Conservation (phyloP, 1,284 basidiomycete genomes). For the Crucibulum parvulum region DNA sequence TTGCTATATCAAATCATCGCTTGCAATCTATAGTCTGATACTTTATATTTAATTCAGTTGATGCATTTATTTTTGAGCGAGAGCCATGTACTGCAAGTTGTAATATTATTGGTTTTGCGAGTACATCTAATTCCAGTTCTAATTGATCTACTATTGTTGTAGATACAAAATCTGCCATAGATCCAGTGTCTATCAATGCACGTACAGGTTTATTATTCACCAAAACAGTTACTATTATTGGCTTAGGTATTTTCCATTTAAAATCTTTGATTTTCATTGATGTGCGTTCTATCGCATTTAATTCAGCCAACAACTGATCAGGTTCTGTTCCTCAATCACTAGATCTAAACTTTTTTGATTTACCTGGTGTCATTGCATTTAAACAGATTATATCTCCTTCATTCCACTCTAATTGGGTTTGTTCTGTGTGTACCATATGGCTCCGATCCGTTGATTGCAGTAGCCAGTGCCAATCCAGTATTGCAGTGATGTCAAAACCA, state of each 20-base stretch:
- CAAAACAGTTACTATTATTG: neutral
- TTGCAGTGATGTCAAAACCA: neutral
- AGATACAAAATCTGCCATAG: conserved; percentile 46
- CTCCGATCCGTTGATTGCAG: neutral
- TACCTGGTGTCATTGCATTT: neutral
- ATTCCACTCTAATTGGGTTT: neutral
- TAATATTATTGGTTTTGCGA: conserved; percentile 27
- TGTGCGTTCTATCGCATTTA: neutral
- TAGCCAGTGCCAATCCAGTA: neutral
- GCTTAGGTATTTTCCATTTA: neutral
- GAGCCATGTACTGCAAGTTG: neutral
- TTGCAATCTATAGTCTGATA: neutral
- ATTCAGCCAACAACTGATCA: neutral
- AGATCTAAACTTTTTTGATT: neutral
- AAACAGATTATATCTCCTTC: neutral
- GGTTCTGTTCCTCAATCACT: neutral
- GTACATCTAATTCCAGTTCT: conserved; percentile 9
- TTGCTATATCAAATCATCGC: neutral
- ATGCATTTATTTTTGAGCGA: neutral
- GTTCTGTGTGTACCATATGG: neutral
- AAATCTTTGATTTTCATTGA: neutral
- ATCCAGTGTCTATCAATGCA: conserved; percentile 44
- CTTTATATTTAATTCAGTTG: neutral
- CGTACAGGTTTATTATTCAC: neutral
- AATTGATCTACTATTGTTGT: conserved; percentile 42